Conservation (phyloP, 768 basidiomycete species). For the Tricholomella constricta region DNA sequence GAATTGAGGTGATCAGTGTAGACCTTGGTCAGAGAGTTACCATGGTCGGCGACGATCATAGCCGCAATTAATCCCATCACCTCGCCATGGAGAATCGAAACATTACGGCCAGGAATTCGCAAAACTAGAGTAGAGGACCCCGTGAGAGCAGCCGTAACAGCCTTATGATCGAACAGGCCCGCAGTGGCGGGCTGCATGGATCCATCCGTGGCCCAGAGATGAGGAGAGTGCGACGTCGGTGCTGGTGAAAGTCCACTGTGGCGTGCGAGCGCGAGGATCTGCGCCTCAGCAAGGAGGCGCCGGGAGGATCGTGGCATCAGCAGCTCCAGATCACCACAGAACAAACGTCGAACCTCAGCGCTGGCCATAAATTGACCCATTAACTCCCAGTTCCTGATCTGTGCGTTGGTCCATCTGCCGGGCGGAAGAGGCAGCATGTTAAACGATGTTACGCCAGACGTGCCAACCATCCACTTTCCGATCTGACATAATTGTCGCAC, state of each 20-base stretch:
- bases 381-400: background rate
- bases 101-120: conserved; percentile 17
- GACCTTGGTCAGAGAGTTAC: background rate
- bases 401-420: background rate
- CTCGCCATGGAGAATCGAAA: conserved; percentile 24
- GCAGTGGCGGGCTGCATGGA: too few relatives aligned
- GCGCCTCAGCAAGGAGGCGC: background rate
- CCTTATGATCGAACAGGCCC: too few relatives aligned
- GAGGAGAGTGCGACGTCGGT: too few relatives aligned
- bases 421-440: background rate
- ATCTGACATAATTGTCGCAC: background rate
- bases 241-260: too few relatives aligned
- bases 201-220: too few relatives aligned
- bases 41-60: conserved; percentile 8
- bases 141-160: too few relatives aligned
- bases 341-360: background rate
- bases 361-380: background rate
- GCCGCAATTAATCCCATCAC: conserved; percentile 20
- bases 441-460: background rate
- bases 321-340: background rate
- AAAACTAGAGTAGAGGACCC: conserved; percentile 10
- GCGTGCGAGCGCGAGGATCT: background rate
- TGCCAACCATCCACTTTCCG: background rate
- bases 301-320: background rate
- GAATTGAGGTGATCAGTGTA: conserved; percentile 29